Evolutionary conservation across 208 protist species (phyloP).

Genomic region (Plasmodiophora brassicae): DNA sequence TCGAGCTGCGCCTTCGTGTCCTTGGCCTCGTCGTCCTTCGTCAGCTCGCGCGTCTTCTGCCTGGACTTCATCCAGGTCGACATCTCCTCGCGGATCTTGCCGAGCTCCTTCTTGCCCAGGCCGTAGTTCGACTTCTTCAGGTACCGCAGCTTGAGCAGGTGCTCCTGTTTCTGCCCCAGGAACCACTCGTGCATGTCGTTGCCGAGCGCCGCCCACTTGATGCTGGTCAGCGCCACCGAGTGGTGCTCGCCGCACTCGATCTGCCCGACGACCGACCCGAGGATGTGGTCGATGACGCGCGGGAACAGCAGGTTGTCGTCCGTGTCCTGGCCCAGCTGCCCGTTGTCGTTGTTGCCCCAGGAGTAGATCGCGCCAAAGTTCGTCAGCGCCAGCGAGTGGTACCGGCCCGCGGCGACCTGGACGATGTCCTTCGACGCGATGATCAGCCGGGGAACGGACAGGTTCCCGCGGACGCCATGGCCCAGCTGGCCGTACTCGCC

Average conservation of each 20-base stretch:
- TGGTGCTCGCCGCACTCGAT: slow-evolving; percentile 34
- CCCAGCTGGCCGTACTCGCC: slow-evolving; percentile 30
- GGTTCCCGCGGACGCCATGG: slow-evolving; percentile 21
- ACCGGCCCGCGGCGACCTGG: slow-evolving; percentile 22
- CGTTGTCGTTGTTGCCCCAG: slow-evolving; percentile 39
- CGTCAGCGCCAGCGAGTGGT: slow-evolving; percentile 25
- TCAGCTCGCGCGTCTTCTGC: slow-evolving; percentile 11
- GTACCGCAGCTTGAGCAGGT: neutral
- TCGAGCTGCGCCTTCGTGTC: slow-evolving; percentile 17
- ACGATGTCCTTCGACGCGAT: slow-evolving; percentile 25
- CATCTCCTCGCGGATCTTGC: slow-evolving; percentile 16
- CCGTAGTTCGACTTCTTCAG: slow-evolving; percentile 29
- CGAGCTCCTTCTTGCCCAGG: slow-evolving; percentile 28
- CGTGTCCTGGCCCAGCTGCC: slow-evolving; percentile 35
- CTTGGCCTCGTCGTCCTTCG: neutral
- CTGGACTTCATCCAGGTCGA: neutral
- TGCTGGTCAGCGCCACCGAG: neutral
- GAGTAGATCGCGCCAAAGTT: slow-evolving; percentile 29
- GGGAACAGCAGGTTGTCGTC: slow-evolving; percentile 30
- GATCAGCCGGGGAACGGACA: slow-evolving; percentile 21
- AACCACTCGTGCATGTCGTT: slow-evolving; percentile 22
- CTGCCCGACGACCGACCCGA: slow-evolving; percentile 29
- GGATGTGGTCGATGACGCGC: slow-evolving; percentile 10
- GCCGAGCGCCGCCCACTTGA: neutral
- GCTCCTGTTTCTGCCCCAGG: slow-evolving; percentile 33